Base-by-base conservation (phyloP, 495 filamentous ascomycete genomes). In the Peziza echinospora region DNA sequence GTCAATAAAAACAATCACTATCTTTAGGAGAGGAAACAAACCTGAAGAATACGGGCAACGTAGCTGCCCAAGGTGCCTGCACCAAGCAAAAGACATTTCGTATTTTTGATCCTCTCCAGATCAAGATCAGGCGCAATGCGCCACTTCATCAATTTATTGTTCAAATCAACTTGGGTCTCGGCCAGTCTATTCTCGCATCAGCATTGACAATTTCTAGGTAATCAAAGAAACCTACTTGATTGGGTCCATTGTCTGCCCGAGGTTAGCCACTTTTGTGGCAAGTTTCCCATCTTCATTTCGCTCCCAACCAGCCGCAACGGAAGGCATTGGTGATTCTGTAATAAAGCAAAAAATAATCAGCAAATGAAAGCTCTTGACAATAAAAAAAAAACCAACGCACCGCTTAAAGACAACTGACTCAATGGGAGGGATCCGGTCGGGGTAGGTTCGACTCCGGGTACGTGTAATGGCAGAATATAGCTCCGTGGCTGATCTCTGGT, bases 81-180 rank as follows among this genome's bases (percentile, higher is more conserved):
- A 21, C 89, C 89, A n/a, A 97, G 76, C 24, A 97, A 65, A 37
- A 97, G 73, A 56, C 89, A 97, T 53, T 76, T 93, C 5, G 89
- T 87, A 40, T 78, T 70, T 59, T 93, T 94, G 56, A 96, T 82
- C 44, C 71, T 76, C 9, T 92, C 84, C 10, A 97, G 76, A 58
- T 96, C 71, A 21, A 97, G 67, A 40, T 74, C 74, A 5, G 89
- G 89, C 17, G 85, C 82, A 47, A 97, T 82, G 22, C 89, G 76
- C 89, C 89, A 97, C 65, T 93, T 94, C 74, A 97, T 97, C 45
- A 97, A 71, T 63, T 94, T 96, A 49, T 94, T 69, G 56, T 97
- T 97, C 43, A 97, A 73, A 56, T 97, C 89, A 8, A 94, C 89
- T n/a, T 86, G 81, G 61, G 93, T 84, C 52, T 94, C 85, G 21